Evolutionary conservation across 768 basidiomycete species (phyloP).

Genomic region (Suillus brevipes): DNA sequence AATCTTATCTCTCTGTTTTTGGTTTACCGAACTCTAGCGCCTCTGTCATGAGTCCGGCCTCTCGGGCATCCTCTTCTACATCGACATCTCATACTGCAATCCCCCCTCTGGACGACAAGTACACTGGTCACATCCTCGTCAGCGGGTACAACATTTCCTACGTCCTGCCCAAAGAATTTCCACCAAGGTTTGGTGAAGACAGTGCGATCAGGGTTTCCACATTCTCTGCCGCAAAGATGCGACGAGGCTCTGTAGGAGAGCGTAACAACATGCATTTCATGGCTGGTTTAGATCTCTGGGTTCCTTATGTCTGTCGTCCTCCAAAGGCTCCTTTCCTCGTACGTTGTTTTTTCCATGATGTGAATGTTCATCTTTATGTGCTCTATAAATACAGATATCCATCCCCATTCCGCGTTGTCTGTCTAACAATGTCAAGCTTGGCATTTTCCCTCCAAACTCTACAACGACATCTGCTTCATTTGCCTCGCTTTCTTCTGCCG

Average conservation of each 20-base stretch:
- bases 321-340: conserved; percentile 78
- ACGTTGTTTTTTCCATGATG: conserved; percentile 20
- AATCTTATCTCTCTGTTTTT: conserved; percentile 62
- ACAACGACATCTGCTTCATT: conserved; percentile 56
- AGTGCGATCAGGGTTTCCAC: conserved; percentile 22
- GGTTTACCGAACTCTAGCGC: conserved; percentile 40
- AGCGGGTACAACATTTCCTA: conserved; percentile 77
- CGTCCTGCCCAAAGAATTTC: conserved; percentile 69
- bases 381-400: conserved; percentile 49
- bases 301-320: conserved; percentile 66
- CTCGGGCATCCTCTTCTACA: conserved; percentile 40
- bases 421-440: conserved; percentile 71
- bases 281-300: conserved; percentile 77
- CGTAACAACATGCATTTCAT: conserved; percentile 69
- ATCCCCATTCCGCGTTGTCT: conserved; percentile 79
- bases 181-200: conserved; percentile 33
- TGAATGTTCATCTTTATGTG: conserved; percentile 14
- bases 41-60: conserved; percentile 27
- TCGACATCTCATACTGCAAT: conserved; percentile 27
- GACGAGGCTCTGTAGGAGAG: conserved; percentile 57
- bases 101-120: conserved; percentile 61
- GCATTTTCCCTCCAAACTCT: conserved; percentile 65
- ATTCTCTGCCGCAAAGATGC: conserved; percentile 34
- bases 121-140: conserved; percentile 74
- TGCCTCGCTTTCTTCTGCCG: conserved; percentile 74